These are phyloP conservation scores for Pseudonitzschia multiseries DNA, from an alignment of 108 stramenopile species.

Conservation along the genomic window DNA sequence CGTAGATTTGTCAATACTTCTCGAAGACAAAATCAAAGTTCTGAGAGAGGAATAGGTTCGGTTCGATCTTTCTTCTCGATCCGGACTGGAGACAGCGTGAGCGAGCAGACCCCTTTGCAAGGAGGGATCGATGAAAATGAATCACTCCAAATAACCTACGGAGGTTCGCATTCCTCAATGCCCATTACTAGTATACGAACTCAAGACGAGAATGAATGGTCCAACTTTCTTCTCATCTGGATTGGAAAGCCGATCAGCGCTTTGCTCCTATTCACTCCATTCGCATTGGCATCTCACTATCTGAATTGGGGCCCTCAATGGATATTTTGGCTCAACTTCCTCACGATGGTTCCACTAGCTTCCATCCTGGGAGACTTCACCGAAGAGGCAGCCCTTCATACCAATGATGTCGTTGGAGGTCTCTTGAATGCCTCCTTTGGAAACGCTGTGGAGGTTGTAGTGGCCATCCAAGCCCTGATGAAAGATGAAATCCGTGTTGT, in stretches of 20 bases:
- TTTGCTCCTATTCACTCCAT: constrained; percentile 66
- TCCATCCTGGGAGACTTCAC: constrained; percentile 93
- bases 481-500: constrained; percentile 87
- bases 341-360: constrained; percentile 93
- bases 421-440: constrained; percentile 97
- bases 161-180: neutral
- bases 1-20: constrained; percentile 18
- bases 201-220: neutral
- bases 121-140: neutral
- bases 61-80: neutral
- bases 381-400: constrained; percentile 95
- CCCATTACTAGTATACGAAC: no score
- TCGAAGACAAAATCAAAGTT: constrained; percentile 17
- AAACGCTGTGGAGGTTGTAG: constrained; percentile 92
- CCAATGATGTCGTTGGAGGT: constrained; percentile 93
- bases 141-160: neutral
- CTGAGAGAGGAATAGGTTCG: no score
- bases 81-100: neutral
- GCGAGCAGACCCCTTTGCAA: neutral
- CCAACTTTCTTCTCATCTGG: constrained; percentile 38
- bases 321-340: constrained; percentile 89
- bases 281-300: constrained; percentile 57
- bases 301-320: constrained; percentile 55
- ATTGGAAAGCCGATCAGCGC: constrained; percentile 65
- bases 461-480: constrained; percentile 78